phyloP scores from a whole-genome alignment of 2,329 filamentous ascomycete species.

The Aspergillus thermomutatus region DNA sequence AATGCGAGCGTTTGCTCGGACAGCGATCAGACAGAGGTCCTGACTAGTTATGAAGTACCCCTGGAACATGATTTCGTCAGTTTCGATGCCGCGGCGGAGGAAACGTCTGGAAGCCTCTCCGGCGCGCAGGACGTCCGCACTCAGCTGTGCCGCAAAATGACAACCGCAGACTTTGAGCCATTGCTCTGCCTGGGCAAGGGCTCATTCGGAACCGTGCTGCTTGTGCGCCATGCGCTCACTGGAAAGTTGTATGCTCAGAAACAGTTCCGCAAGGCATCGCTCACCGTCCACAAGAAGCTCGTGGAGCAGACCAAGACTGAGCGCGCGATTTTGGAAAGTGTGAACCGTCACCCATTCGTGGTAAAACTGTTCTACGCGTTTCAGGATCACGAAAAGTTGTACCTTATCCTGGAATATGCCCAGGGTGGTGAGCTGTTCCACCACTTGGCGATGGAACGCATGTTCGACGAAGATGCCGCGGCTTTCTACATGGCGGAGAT shows the following conservation, averaged over 20 bases:
- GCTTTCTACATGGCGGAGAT: constrained; percentile 99
- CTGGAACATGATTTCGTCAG: constrained; percentile 84
- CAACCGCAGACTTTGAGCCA: constrained; percentile 82
- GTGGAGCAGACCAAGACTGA: constrained; percentile 98
- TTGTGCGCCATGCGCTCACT: constrained; percentile 85
- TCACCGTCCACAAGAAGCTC: constrained; percentile 92
- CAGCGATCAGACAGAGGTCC: constrained; percentile 65
- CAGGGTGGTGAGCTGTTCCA: constrained; percentile 95
- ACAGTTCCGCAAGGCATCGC: constrained; percentile 94
- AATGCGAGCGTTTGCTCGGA: constrained; percentile 60
- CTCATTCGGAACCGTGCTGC: constrained; percentile 88
- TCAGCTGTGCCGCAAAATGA: constrained; percentile 73
- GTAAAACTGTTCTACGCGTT: constrained; percentile 98
- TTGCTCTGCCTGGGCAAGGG: constrained; percentile 93
- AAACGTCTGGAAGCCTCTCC: constrained; percentile 36
- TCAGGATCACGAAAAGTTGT: constrained; percentile 95
- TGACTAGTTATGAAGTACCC: constrained; percentile 79
- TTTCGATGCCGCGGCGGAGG: constrained; percentile 43
- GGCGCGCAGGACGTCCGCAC: constrained; percentile 56
- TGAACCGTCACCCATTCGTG: constrained; percentile 95
- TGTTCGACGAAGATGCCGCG: constrained; percentile 85
- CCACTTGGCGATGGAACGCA: constrained; percentile 88
- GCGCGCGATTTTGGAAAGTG: constrained; percentile 87
- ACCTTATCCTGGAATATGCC: constrained; percentile 95
- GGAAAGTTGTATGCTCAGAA: constrained; percentile 95